These are phyloP conservation scores for Pythium myriotylum DNA, from an alignment of 352 stramenopile genomes.

Conservation along the genomic window DNA sequence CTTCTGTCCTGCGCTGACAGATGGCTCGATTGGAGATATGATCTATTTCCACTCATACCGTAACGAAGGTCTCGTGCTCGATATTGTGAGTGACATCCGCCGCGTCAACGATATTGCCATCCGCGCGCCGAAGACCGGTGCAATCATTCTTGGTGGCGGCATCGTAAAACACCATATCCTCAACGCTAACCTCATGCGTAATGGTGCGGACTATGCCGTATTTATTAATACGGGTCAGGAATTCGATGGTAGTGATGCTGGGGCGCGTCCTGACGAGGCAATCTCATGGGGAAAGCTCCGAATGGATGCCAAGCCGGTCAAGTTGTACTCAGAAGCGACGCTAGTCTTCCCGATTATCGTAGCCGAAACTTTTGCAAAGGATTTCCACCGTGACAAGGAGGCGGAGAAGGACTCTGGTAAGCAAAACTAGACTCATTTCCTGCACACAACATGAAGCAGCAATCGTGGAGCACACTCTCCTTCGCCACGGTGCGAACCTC, in stretches of 20 bases:
- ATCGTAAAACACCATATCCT: slow-evolving; percentile 99
- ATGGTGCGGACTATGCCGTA: slow-evolving; percentile 98
- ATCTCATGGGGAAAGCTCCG: slow-evolving; percentile 99
- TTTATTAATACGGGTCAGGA: slow-evolving; percentile 99
- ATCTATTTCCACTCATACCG: slow-evolving; percentile 99
- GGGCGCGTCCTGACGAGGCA: slow-evolving; percentile 98
- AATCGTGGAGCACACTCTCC: too few relatives aligned
- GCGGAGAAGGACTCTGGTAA: slow-evolving; percentile 17
- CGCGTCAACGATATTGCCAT: slow-evolving; percentile 98
- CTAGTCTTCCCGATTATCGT: slow-evolving; percentile 99
- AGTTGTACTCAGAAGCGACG: slow-evolving; percentile 97
- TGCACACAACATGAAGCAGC: too few relatives aligned
- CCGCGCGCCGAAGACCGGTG: slow-evolving; percentile 91
- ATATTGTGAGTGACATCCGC: slow-evolving; percentile 98
- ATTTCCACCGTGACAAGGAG: slow-evolving; percentile 72
- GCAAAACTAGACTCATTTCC: background rate
- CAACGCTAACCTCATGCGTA: slow-evolving; percentile 99
- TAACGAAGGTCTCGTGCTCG: slow-evolving; percentile 95
- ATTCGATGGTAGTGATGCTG: slow-evolving; percentile 99
- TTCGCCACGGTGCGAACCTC: too few relatives aligned
- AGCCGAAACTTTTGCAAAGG: slow-evolving; percentile 98
- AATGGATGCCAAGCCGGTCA: slow-evolving; percentile 94
- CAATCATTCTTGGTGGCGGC: slow-evolving; percentile 98
- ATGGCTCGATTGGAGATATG: slow-evolving; percentile 99
- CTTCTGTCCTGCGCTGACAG: slow-evolving; percentile 99